A percentile compares a stretch with the other conserved stretches of the same genome.
Evolutionary conservation across 2,329 filamentous ascomycete genomes (phyloP).

Genomic region (Fusarium sp.): DNA sequence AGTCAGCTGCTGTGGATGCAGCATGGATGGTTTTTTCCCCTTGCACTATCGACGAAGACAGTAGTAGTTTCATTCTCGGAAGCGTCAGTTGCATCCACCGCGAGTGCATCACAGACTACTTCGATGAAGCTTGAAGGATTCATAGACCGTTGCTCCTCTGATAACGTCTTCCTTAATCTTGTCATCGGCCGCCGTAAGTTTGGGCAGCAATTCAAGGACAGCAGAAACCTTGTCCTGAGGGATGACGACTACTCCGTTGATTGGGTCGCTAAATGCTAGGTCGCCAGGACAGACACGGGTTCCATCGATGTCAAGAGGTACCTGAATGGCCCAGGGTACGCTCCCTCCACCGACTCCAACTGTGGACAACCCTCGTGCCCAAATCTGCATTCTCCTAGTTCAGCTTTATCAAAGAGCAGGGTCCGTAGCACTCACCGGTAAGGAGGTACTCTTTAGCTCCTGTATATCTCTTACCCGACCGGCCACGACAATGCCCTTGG

Average conservation of each 20-base stretch:
- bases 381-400: slow-evolving; percentile 59
- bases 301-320: slow-evolving; percentile 60
- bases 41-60: background rate
- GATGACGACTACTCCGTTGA: slow-evolving; percentile 78
- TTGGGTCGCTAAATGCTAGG: slow-evolving; percentile 76
- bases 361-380: slow-evolving; percentile 68
- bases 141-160: slow-evolving; percentile 71
- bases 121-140: slow-evolving; percentile 74
- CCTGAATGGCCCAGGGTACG: slow-evolving; percentile 66
- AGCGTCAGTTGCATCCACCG: background rate
- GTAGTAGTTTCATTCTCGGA: background rate
- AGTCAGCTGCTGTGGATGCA: slow-evolving; percentile 8
- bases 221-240: slow-evolving; percentile 70
- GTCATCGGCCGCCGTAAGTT: slow-evolving; percentile 65
- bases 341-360: slow-evolving; percentile 69
- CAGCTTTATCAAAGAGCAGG: slow-evolving; percentile 26
- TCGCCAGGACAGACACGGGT: slow-evolving; percentile 68
- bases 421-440: slow-evolving; percentile 64
- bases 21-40: background rate
- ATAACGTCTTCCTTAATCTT: slow-evolving; percentile 75
- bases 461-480: slow-evolving; percentile 76
- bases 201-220: slow-evolving; percentile 72
- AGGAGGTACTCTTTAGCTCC: slow-evolving; percentile 66
- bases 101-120: slow-evolving; percentile 48
- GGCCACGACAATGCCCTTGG: slow-evolving; percentile 73